phyloP scores from a whole-genome alignment of 2,329 filamentous ascomycete genomes.

The Esteya vermicola region DNA sequence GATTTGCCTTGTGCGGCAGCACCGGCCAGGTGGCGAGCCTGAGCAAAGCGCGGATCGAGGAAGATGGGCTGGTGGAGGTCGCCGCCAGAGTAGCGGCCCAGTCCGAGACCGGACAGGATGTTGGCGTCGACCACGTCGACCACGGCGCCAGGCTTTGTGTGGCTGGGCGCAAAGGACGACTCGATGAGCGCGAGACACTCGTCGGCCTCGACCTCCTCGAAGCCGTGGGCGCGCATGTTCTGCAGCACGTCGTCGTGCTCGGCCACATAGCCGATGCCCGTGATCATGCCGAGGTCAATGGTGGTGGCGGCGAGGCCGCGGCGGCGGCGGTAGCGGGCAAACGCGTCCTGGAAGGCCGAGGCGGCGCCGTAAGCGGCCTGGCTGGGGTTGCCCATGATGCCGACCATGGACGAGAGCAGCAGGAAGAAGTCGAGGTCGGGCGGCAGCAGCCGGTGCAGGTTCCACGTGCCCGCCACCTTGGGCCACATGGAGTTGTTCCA shows the following conservation, averaged over 20 bases:
- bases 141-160: not conserved
- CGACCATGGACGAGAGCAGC: constrained; percentile 19
- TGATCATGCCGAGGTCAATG: constrained; percentile 24
- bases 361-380: constrained; percentile 27
- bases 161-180: constrained; percentile 10
- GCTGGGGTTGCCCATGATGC: constrained; percentile 19
- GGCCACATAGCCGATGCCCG: constrained; percentile 17
- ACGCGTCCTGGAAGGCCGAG: constrained; percentile 25
- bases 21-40: constrained; percentile 6
- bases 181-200: constrained; percentile 12
- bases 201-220: constrained; percentile 9
- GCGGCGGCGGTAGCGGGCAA: constrained; percentile 19
- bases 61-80: constrained; percentile 7
- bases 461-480: constrained; percentile 24
- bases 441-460: constrained; percentile 18
- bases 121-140: constrained; percentile 4
- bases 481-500: constrained; percentile 10
- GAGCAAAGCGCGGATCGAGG: constrained; percentile 9
- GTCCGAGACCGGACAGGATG: constrained; percentile 10
- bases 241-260: constrained; percentile 10
- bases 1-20: not conserved
- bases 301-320: constrained; percentile 19
- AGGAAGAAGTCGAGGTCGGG: constrained; percentile 22
- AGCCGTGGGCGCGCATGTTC: constrained; percentile 10
- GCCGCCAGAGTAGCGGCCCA: constrained; percentile 9